Evolutionary conservation across 2,329 filamentous ascomycete species (phyloP), one percentile per base, ranked within the genome.

Genomic region (Diaporthe sp.): DNA sequence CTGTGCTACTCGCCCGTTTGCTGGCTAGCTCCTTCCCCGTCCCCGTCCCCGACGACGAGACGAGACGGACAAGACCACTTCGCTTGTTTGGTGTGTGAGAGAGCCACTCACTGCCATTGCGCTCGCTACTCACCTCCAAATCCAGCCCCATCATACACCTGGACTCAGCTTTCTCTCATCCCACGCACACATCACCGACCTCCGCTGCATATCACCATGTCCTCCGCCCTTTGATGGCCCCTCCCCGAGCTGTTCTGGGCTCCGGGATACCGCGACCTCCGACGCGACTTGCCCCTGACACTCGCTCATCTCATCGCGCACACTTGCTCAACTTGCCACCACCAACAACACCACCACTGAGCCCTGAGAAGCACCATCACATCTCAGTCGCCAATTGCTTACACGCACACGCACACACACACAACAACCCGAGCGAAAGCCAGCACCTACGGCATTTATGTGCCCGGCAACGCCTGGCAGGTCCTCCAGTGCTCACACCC

Each of bases 251-350:
- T 28, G 45, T 15, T 40, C 47, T 40, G 30, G 30, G 64, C 64
- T 40, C 47, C 47, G 64, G 64, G 33, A 68, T 25, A 68, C 64
- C 64, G 64, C 64, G 64, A 54, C 64, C 33, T 68, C 47, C 64
- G 64, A 68, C 64, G 64, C 64, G 64, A 68, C 64, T 17, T 54
- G 60, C 64, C 64, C 64, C 64, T 68, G 64, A 68, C 64, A 19
- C 22, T 10, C 22, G n/a, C 61, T 10, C 35, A 5, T 38, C 10
- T 35, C 42, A 50, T 50, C 47, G 15, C 33, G 25, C 64, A 40
- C 33, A 28, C 47, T 54, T 19, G 25, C 60, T 33, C 55, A 4
- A 47, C 22, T 10, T 30, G 52, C 52, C 60, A 45, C 58, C 58
- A 42, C 22, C 58, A 19, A 25, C 60, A 45, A 38, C 58, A 42